Base-by-base conservation (phyloP, 331 rosid genomes). In the Cydonia oblonga region DNA sequence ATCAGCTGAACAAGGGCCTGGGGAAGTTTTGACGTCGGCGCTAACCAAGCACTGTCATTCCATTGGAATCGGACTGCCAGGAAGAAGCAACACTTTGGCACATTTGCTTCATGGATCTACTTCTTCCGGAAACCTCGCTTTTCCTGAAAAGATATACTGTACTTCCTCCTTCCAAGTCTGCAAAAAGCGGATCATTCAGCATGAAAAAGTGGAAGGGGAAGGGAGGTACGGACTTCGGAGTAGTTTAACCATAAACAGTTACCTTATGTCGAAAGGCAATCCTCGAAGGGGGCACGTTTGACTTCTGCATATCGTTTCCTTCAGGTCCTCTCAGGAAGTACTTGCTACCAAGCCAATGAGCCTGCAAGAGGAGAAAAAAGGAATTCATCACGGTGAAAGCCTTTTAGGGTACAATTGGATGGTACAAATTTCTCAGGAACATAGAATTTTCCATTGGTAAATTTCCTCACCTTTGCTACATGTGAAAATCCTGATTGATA, bases 401-500 rank as follows among this genome's bases (percentile, higher is more conserved):
- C 32, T 8, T 14, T 68, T 10, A 5, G 22, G 26, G 42, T 33
- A 60, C 63, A 60, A 14, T 60, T 25, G 35, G 64, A 60, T 26
- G 35, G 35, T 26, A 6, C 64, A 26, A 1, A 19, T 66, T 53
- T 67, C 38, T 52, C n/a, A 32, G 1, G 16, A 54, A 9, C 26
- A 33, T 7, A 23, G 3, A 42, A 75, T 25, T n/a, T 32, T 28
- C 33, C 26, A 24, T 44, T 18, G 4, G 56, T 49, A 65, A 65
- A 26, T 71, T 24, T 60, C 66, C 65, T 78, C 83, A 90, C 97
- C 97, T 90, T 90, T 11, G 88, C 86, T 30, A 28, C 77, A 78
- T 84, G 92, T 53, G 97, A 82, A 82, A 90, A 90, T 78, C 97
- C 97, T 78, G 97, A 90, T 64, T 90, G 97, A 76, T 90, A 88